phyloP scores from a whole-genome alignment of 1,139 yeast genomes.

The Yamadazyma triangularis region DNA sequence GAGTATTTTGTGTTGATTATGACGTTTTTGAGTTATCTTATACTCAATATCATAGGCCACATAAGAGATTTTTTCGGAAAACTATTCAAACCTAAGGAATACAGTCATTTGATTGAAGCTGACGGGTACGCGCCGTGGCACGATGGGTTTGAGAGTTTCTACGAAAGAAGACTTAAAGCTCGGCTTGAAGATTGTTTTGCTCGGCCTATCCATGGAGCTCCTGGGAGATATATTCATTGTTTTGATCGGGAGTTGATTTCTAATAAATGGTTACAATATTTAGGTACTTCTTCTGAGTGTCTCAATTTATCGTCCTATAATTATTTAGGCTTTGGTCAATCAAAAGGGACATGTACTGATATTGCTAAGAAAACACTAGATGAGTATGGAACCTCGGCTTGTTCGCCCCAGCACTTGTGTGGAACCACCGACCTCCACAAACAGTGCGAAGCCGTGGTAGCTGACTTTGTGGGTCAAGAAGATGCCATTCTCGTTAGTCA shows the following conservation, averaged over 20 bases:
- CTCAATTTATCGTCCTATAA: slow-evolving; percentile 87
- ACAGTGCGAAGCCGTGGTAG: slow-evolving; percentile 71
- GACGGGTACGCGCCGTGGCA: slow-evolving; percentile 97
- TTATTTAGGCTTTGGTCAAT: slow-evolving; percentile 95
- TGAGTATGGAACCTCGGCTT: slow-evolving; percentile 69
- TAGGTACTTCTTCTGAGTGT: slow-evolving; percentile 74
- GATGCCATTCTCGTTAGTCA: slow-evolving; percentile 82
- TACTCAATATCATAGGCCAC: slow-evolving; percentile 84
- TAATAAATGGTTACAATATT: slow-evolving; percentile 60
- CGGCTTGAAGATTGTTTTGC: slow-evolving; percentile 94
- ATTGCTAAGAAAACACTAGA: slow-evolving; percentile 60
- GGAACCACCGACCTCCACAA: slow-evolving; percentile 79
- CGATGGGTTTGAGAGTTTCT: slow-evolving; percentile 89
- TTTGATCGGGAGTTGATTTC: slow-evolving; percentile 62
- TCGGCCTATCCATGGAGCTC: slow-evolving; percentile 94
- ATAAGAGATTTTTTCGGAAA: slow-evolving; percentile 84
- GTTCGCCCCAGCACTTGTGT: slow-evolving; percentile 69
- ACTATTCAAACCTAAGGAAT: slow-evolving; percentile 59
- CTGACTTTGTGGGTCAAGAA: slow-evolving; percentile 88
- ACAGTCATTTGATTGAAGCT: slow-evolving; percentile 63
- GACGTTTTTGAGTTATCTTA: slow-evolving; percentile 79
- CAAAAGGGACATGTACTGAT: slow-evolving; percentile 88
- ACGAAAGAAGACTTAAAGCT: slow-evolving; percentile 83
- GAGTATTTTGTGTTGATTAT: slow-evolving; percentile 74
- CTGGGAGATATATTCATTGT: slow-evolving; percentile 85